Percentiles rank a stretch among this genome's conserved stretches.
phyloP scores from a whole-genome alignment of 495 filamentous ascomycete genomes.

The Podospora comata region DNA sequence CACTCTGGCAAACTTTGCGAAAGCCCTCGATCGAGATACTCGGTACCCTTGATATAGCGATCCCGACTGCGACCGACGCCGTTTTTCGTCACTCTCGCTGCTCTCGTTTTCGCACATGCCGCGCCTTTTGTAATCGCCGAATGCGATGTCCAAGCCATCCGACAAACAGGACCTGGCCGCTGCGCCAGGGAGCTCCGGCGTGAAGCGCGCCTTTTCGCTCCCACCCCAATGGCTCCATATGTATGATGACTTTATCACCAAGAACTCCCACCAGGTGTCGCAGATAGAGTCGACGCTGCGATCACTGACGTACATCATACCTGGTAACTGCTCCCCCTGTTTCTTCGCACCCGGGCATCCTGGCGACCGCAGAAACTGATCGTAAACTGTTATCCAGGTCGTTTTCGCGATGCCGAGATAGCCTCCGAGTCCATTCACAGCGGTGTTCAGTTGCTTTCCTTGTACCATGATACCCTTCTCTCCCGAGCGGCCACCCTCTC shows the following conservation, averaged over 20 bases:
- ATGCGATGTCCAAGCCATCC: slow-evolving; percentile 19
- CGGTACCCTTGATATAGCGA: not conserved
- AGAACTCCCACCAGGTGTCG: slow-evolving; percentile 84
- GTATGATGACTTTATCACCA: slow-evolving; percentile 90
- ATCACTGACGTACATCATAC: slow-evolving; percentile 91
- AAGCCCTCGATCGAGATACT: no score
- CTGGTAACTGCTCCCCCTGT: slow-evolving; percentile 53
- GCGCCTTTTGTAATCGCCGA: not conserved
- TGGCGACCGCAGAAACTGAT: slow-evolving; percentile 16
- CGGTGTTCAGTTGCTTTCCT: slow-evolving; percentile 79
- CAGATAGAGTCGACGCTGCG: slow-evolving; percentile 91
- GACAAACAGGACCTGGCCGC: slow-evolving; percentile 9
- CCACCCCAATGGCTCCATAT: slow-evolving; percentile 73
- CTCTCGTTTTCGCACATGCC: not conserved
- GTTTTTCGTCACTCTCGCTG: not conserved
- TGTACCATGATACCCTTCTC: slow-evolving; percentile 92
- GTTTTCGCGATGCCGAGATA: slow-evolving; percentile 89
- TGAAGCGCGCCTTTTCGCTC: slow-evolving; percentile 35
- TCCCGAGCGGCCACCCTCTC: slow-evolving; percentile 56
- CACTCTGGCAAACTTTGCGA: not conserved
- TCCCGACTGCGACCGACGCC: not conserved
- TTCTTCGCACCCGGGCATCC: not conserved
- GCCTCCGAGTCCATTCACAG: slow-evolving; percentile 92
- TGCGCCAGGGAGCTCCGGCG: slow-evolving; percentile 3
- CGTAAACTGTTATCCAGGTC: slow-evolving; percentile 51